Conservation (phyloP, 805 yeast species). For the Wickerhamomyces pijperi region DNA sequence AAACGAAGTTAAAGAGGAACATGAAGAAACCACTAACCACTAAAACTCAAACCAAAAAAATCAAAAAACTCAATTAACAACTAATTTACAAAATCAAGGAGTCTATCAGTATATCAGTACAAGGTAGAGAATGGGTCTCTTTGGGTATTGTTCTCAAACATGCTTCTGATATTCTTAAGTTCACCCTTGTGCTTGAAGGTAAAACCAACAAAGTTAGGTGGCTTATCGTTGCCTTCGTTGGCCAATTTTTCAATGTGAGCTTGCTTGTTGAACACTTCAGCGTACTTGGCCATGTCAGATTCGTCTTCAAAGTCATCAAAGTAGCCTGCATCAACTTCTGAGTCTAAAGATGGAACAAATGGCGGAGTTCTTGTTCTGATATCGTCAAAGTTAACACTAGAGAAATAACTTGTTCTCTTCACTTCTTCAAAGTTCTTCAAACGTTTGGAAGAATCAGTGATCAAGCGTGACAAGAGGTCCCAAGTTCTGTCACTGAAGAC, state of each 20-base stretch:
- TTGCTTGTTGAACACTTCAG: slow-evolving; percentile 91
- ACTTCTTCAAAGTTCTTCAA: slow-evolving; percentile 74
- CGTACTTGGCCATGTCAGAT: slow-evolving; percentile 94
- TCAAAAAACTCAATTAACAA: too few species aligned
- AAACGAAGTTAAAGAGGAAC: too few species aligned
- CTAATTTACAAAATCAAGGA: too few species aligned
- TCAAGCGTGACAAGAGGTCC: slow-evolving; percentile 70
- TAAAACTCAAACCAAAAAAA: too few species aligned
- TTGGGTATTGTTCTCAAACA: slow-evolving; percentile 13
- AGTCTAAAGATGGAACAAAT: slow-evolving; percentile 91
- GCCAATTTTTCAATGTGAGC: slow-evolving; percentile 74
- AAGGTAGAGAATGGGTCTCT: slow-evolving; percentile 20
- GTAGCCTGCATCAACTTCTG: slow-evolving; percentile 97
- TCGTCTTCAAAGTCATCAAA: slow-evolving; percentile 96
- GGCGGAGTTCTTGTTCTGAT: slow-evolving; percentile 77
- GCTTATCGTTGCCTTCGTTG: slow-evolving; percentile 44
- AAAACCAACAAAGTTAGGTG: slow-evolving; percentile 83
- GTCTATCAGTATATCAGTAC: too few species aligned
- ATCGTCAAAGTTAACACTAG: slow-evolving; percentile 69
- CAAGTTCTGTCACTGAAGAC: slow-evolving; percentile 96
- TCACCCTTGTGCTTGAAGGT: slow-evolving; percentile 75
- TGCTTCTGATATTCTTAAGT: slow-evolving; percentile 14
- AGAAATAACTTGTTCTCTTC: slow-evolving; percentile 67
- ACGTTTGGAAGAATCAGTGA: slow-evolving; percentile 70
- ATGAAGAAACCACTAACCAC: too few species aligned